Base-by-base conservation (phyloP, 1,139 yeast genomes). In the Zygosaccharomyces pseudobailii region DNA sequence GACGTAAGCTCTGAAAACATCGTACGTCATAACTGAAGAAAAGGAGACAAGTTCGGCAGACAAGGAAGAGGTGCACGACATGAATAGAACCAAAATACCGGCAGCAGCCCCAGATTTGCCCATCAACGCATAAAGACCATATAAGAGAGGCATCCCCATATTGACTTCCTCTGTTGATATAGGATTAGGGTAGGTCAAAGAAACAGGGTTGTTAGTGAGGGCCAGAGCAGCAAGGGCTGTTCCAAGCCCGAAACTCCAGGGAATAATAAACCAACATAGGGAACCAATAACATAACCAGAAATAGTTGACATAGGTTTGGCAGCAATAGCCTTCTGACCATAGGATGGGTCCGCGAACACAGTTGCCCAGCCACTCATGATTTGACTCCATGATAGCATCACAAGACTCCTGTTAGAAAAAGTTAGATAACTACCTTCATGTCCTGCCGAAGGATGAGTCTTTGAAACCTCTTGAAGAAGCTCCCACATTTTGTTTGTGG, bases 11-110 rank as follows among this genome's bases (percentile, higher is more conserved):
- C 81, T 68, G 68, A 74, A 76, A 49, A 78, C 67, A 62, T 78
- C 82, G 57, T 76, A 78, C 32, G 82, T 74, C 56, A 70, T 67
- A 39, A 78, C 70, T n/a, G 79, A 70, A 3, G 80, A 75, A n/a
- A 77, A 78, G 3, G 81, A 79, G 62, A 78, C 73, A 57, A 77
- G 71, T 59, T 78, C 82, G 9, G 81, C 79, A 42, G 79, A 73
- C 71, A 76, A 72, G 39, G 82, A 80, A 25, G 79, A 74, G 1
- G 82, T 77, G 17, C 73, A 78, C 21, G 82, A 79, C 76, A 77
- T 75, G 62, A 76, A 77, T 6, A 77, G 69, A 67, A 78, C 67
- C 45, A 78, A 61, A 43, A 78, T 66, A 10, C 80, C 71, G 45
- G 76, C 76, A 28, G 75, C 79, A 5, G 79, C 79, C 40, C 82